Evolutionary conservation across 768 basidiomycete species (phyloP), one percentile per base, ranked within the genome.

Genomic region (Collybia mongolica): DNA sequence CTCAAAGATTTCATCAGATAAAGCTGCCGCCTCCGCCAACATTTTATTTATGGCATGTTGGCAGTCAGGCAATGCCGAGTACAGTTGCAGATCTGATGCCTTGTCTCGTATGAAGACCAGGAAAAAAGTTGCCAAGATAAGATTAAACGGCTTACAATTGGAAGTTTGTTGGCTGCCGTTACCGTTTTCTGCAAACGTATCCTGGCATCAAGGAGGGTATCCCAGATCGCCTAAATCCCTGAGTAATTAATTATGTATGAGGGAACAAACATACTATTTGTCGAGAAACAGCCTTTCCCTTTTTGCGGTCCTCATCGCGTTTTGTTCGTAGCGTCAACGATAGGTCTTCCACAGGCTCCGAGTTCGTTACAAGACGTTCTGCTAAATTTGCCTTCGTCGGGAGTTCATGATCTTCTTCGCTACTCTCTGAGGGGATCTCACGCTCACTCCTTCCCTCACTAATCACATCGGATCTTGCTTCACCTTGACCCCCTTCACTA

Each of bases 101-200:
- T 74, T 51, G 22, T 46, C 24, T 32, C n/a, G 29, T 24, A 18
- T 42, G 20, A 32, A 55, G 32, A 48, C 22, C 24, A 23, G 7
- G 22, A 28, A 28, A n/a, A 22, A 44, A 11, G 36, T 17, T 28
- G 12, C 4, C 14, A 4, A 24, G 6, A 9, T 17, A 15, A 37
- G 32, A 28, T 69, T 28, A 32, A 32, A 32, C 2, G 11, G 32
- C 84, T 57, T 60, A 86, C 91, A 28, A 56, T 60, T 28, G 90
- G 86, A 5, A 97, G 73, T 43, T 71, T 71, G 60, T 92, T 90
- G 5, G 84, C 75, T 9, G 84, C 72, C 1, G 73, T 60, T 39
- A 84, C 73, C 19, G 86, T 80, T 71, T 94, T 98, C 69, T 98
- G 96, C 39, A 97, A 67, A 20, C 85, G 85, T 64, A 98, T 98